phyloP scores from a whole-genome alignment of 2,329 filamentous ascomycete species.

The Aureobasidium sp. region DNA sequence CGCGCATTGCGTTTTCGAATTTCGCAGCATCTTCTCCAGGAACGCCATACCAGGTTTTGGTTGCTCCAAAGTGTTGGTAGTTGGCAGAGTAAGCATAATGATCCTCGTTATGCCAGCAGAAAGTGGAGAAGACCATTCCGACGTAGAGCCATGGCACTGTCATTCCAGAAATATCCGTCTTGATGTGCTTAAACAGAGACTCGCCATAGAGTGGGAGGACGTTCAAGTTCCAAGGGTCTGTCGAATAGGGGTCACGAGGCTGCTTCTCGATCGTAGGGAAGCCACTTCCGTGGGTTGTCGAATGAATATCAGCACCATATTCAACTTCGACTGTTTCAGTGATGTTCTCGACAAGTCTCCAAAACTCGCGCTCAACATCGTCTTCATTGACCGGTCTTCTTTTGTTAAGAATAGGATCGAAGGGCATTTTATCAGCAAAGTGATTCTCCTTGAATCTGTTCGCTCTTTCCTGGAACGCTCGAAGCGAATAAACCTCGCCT shows the following conservation, averaged over 20 bases:
- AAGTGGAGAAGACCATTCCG: slow-evolving; percentile 98
- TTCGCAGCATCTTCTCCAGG: slow-evolving; percentile 88
- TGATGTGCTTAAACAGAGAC: slow-evolving; percentile 93
- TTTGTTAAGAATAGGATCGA: slow-evolving; percentile 74
- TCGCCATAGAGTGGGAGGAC: slow-evolving; percentile 84
- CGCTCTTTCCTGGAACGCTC: slow-evolving; percentile 93
- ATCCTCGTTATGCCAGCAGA: slow-evolving; percentile 99
- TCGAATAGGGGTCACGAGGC: slow-evolving; percentile 77
- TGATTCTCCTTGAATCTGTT: slow-evolving; percentile 92
- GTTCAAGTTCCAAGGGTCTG: slow-evolving; percentile 93
- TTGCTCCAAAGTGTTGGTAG: slow-evolving; percentile 96
- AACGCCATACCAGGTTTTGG: slow-evolving; percentile 99
- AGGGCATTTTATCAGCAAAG: slow-evolving; percentile 84
- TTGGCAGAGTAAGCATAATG: slow-evolving; percentile 97
- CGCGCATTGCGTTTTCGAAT: slow-evolving; percentile 90
- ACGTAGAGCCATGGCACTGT: slow-evolving; percentile 99
- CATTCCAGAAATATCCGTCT: slow-evolving; percentile 97
- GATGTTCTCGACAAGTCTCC: slow-evolving; percentile 86
- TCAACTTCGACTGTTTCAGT: slow-evolving; percentile 97
- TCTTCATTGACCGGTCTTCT: slow-evolving; percentile 82
- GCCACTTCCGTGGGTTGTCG: slow-evolving; percentile 92
- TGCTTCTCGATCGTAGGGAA: slow-evolving; percentile 93
- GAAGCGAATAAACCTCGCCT: slow-evolving; percentile 88
- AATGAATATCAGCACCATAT: slow-evolving; percentile 96
- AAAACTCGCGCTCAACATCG: slow-evolving; percentile 94